Percentiles rank a stretch among this genome's conserved stretches.
phyloP scores from a whole-genome alignment of 192 early-diverging fungal species.

The Spinellus fusiger region DNA sequence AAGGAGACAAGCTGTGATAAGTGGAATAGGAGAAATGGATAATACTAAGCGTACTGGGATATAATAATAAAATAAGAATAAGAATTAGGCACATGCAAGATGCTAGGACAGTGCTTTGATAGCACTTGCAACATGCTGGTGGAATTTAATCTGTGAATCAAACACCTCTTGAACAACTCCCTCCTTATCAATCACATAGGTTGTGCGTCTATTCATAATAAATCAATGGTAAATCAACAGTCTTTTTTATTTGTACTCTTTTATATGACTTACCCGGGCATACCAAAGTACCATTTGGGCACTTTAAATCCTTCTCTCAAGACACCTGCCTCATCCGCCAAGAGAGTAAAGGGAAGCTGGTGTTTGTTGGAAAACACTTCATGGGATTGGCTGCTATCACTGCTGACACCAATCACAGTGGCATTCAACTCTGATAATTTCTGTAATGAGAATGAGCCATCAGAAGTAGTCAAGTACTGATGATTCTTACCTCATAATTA shows the following conservation, averaged over 20 bases:
- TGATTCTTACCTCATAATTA: slow-evolving; percentile 15
- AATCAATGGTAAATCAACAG: too few relatives aligned
- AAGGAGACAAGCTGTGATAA: too few relatives aligned
- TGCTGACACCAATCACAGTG: slow-evolving; percentile 29
- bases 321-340: slow-evolving; percentile 28
- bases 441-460: background rate
- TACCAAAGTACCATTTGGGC: slow-evolving; percentile 17
- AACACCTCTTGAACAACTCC: slow-evolving; percentile 32
- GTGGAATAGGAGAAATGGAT: too few relatives aligned
- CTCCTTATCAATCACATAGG: slow-evolving; percentile 32
- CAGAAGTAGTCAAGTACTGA: background rate
- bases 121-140: slow-evolving; percentile 25
- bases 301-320: slow-evolving; percentile 26
- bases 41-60: too few relatives aligned
- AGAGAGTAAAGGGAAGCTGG: slow-evolving; percentile 22
- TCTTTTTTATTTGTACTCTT: too few relatives aligned
- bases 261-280: slow-evolving; percentile 13
- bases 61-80: too few relatives aligned
- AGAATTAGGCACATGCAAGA: too few relatives aligned
- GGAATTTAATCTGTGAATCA: slow-evolving; percentile 26
- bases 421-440: slow-evolving; percentile 26
- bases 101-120: slow-evolving; percentile 28
- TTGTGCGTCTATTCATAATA: slow-evolving; percentile 26
- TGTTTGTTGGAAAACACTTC: slow-evolving; percentile 22
- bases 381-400: slow-evolving; percentile 28